Evolutionary conservation across 108 stramenopile genomes (phyloP).

Genomic region (Aurantiochytrium sp.): DNA sequence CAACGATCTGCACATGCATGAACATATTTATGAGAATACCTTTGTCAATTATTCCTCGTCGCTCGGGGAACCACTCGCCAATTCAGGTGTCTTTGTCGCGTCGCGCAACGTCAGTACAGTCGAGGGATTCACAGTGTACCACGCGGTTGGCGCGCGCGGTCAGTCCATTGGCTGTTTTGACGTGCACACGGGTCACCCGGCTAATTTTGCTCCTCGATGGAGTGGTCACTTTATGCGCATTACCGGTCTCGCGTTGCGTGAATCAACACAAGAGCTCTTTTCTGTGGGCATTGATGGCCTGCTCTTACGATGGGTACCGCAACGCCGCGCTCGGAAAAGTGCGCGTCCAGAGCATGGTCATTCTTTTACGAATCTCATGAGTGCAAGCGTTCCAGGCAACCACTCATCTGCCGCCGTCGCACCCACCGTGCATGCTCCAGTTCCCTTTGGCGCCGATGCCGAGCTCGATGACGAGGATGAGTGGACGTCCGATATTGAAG

Average conservation of each 20-base stretch:
- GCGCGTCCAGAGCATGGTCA: too few relatives aligned
- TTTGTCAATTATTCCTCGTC: not conserved
- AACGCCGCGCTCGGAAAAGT: not conserved
- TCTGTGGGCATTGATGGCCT: not conserved
- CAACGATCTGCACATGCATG: not conserved
- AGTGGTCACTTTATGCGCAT: not conserved
- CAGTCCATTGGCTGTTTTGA: not conserved
- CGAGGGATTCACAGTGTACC: not conserved
- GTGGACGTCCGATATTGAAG: not conserved
- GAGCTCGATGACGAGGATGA: not conserved
- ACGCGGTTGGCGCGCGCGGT: not conserved
- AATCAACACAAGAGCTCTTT: not conserved
- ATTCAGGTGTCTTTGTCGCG: not conserved
- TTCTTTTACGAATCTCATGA: too few relatives aligned
- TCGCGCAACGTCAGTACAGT: not conserved
- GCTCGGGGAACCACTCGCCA: not conserved
- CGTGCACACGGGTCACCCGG: not conserved
- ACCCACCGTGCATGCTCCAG: too few relatives aligned
- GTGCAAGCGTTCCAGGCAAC: too few relatives aligned
- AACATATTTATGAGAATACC: not conserved
- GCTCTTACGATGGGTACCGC: not conserved
- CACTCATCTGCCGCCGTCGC: too few relatives aligned
- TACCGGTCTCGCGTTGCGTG: not conserved
- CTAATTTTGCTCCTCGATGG: not conserved
- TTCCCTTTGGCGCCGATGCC: not conserved